Evolutionary conservation across 2,329 filamentous ascomycete genomes (phyloP).

Genomic region (Colletotrichum chlorophyti): DNA sequence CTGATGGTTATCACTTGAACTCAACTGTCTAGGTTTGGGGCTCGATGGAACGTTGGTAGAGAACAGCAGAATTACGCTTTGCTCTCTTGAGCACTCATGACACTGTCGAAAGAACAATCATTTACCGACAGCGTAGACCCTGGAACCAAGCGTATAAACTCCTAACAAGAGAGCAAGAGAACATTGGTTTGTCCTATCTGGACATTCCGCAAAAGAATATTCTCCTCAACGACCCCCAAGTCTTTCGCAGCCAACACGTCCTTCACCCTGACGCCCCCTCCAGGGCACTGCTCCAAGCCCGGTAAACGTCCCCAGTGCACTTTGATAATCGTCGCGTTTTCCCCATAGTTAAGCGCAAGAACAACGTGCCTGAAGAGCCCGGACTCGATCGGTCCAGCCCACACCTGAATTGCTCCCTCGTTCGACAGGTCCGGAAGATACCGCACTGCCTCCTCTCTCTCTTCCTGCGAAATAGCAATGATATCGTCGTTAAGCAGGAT

Average conservation of each 20-base stretch:
- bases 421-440: slow-evolving; percentile 33
- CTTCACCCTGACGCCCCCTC: not conserved
- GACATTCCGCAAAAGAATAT: not conserved
- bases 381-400: slow-evolving; percentile 33
- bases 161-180: not conserved
- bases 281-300: not conserved
- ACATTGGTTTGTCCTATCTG: slow-evolving; percentile 9
- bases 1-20: no score
- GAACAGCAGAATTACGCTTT: no score
- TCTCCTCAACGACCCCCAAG: not conserved
- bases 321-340: slow-evolving; percentile 14
- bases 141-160: not conserved
- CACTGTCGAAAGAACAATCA: no score
- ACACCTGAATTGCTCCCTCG: slow-evolving; percentile 36
- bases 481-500: slow-evolving; percentile 31
- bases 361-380: slow-evolving; percentile 18
- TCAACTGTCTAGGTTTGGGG: no score
- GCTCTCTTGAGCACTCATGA: no score
- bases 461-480: slow-evolving; percentile 43
- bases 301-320: slow-evolving; percentile 12
- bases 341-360: slow-evolving; percentile 30
- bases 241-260: slow-evolving; percentile 8
- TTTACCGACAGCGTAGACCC: no score
- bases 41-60: no score
- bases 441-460: slow-evolving; percentile 33